These are phyloP conservation scores for Cryphonectria nitschkei DNA, from an alignment of 2,329 filamentous ascomycete genomes.

Conservation along the genomic window DNA sequence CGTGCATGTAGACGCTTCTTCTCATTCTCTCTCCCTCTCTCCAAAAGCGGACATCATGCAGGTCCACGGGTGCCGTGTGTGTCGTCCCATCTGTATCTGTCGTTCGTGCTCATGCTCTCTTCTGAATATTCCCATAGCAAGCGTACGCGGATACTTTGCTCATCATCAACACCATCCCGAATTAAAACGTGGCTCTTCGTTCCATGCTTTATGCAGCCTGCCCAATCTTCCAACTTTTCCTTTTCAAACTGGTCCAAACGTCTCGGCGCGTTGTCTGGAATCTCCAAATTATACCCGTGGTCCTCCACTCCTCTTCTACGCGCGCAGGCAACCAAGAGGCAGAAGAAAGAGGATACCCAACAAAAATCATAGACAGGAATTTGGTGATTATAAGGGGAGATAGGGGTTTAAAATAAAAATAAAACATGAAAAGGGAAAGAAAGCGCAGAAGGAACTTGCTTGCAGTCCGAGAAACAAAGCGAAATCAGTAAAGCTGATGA, in stretches of 20 bases:
- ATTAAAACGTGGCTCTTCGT: background rate
- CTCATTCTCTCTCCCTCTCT: conserved; percentile 2
- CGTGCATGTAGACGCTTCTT: conserved; percentile 1
- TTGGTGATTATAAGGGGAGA: conserved; percentile 28
- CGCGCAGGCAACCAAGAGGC: conserved; percentile 6
- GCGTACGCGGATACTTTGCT: conserved; percentile 17
- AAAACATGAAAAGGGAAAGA: background rate
- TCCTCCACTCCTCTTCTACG: conserved; percentile 6
- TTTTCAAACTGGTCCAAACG: background rate
- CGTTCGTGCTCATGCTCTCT: conserved; percentile 22
- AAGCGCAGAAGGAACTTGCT: conserved; percentile 26
- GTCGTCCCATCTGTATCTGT: conserved; percentile 20
- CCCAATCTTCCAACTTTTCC: conserved; percentile 1
- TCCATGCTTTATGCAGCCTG: conserved; percentile 1
- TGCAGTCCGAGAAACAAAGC: conserved; percentile 25
- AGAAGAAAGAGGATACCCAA: conserved; percentile 24
- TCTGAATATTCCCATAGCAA: conserved; percentile 16
- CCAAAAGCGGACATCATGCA: conserved; percentile 21
- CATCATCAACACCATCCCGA: conserved; percentile 3
- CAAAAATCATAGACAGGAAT: conserved; percentile 29
- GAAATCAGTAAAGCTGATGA: conserved; percentile 32
- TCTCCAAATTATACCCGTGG: conserved; percentile 16
- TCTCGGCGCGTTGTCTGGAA: background rate
- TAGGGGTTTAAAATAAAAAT: conserved; percentile 16
- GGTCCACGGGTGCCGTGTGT: conserved; percentile 23